Percentiles rank a stretch among this genome's conserved stretches.
Conservation (phyloP, 257 asterid genomes). For the Cinchona pubescens region DNA sequence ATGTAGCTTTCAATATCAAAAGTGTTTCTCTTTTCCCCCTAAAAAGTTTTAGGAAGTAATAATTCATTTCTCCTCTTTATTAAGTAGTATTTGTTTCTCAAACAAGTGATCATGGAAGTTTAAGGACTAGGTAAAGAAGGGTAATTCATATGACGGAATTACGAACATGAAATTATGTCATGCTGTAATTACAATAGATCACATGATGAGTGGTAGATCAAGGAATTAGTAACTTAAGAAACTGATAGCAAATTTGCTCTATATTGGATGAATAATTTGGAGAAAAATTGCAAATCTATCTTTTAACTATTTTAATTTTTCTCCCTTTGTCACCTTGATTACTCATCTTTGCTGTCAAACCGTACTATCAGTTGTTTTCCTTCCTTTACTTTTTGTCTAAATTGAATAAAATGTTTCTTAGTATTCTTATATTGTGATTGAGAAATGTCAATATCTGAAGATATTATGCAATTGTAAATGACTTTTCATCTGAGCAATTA, state of each 20-base stretch:
- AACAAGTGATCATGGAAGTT: neutral
- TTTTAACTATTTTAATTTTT: no score
- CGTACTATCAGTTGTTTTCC: neutral
- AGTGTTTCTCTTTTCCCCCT: no score
- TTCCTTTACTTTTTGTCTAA: neutral
- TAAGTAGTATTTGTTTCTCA: neutral
- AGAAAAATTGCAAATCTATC: no score
- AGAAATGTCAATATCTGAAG: neutral
- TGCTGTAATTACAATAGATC: no score
- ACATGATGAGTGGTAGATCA: no score
- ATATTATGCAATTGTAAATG: neutral
- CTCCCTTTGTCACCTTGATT: no score
- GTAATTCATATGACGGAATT: neutral
- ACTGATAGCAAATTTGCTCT: no score
- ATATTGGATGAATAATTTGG: no score
- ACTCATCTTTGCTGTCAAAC: no score
- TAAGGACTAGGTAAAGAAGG: neutral
- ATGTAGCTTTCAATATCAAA: neutral
- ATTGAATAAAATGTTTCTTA: neutral
- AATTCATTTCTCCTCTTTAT: neutral
- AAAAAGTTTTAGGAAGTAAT: neutral
- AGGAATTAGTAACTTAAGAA: no score
- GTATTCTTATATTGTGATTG: neutral
- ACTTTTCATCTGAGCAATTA: no score
- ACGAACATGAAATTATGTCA: no score